A percentile compares a stretch with the other conserved stretches of the same genome.
phyloP scores from a whole-genome alignment of 192 early-diverging fungal species.

The Entomortierella lignicola region DNA sequence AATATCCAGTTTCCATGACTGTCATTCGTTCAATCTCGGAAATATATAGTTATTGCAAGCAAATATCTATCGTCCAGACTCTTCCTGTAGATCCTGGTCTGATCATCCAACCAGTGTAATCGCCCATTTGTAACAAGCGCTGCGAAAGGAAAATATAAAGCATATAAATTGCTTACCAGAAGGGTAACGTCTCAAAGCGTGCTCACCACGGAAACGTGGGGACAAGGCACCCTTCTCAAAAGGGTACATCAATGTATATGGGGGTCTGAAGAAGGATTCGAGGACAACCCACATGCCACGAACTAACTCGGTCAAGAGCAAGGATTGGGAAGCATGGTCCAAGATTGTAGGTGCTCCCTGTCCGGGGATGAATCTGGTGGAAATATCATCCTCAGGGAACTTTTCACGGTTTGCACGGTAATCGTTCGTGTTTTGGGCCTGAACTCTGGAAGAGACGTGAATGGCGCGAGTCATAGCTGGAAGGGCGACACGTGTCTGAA shows the following conservation, averaged over 20 bases:
- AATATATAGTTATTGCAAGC: no score
- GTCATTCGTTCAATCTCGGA: no score
- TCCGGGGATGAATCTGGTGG: slow-evolving; percentile 34
- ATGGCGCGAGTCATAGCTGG: slow-evolving; percentile 44
- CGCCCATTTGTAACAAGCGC: no score
- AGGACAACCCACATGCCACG: slow-evolving; percentile 92
- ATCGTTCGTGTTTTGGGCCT: slow-evolving; percentile 47
- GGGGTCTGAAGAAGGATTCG: slow-evolving; percentile 94
- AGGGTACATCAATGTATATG: slow-evolving; percentile 97
- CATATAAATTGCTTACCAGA: slow-evolving; percentile 78
- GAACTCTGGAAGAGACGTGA: slow-evolving; percentile 35
- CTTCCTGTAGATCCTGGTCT: no score
- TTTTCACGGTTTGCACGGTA: slow-evolving; percentile 50
- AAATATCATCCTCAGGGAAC: slow-evolving; percentile 49
- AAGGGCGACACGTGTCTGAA: slow-evolving; percentile 44
- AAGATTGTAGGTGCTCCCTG: slow-evolving; percentile 50
- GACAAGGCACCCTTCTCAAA: slow-evolving; percentile 94
- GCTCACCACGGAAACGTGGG: slow-evolving; percentile 96
- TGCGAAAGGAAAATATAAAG: no score
- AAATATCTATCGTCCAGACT: no score
- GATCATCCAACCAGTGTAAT: no score
- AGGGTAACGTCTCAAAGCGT: slow-evolving; percentile 94
- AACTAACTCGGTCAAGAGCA: slow-evolving; percentile 93
- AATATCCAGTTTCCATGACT: no score
- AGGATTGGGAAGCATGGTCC: slow-evolving; percentile 74